Evolutionary conservation across 1,284 basidiomycete species (phyloP).

Genomic region (Cutaneotrichosporon sp.): DNA sequence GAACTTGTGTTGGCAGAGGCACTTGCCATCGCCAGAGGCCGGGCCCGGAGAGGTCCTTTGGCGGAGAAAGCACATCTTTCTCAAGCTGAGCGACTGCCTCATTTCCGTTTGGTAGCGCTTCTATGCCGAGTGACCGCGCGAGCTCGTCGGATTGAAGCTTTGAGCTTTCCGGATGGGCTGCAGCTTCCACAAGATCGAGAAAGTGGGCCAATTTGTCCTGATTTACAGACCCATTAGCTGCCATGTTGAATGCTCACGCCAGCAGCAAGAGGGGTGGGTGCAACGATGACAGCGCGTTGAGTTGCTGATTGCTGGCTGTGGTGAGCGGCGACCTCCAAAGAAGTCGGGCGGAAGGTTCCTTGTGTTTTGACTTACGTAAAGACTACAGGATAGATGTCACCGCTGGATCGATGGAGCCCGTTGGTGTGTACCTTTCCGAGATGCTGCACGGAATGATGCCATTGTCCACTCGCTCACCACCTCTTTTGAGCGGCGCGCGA

Average conservation of each 20-base stretch:
- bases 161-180: conserved; percentile 19
- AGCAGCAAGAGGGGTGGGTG: background rate
- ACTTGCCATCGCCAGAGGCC: conserved; percentile 43
- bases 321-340: background rate
- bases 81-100: conserved; percentile 31
- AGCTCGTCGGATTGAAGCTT: conserved; percentile 30
- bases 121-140: conserved; percentile 31
- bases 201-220: background rate
- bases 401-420: too few species aligned
- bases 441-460: background rate
- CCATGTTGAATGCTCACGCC: background rate
- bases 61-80: conserved; percentile 36
- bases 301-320: background rate
- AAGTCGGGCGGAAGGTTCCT: too few species aligned
- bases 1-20: conserved; percentile 32
- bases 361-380: too few species aligned
- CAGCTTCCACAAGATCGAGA: conserved; percentile 26
- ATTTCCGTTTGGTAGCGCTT: conserved; percentile 19
- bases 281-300: background rate
- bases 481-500: too few species aligned
- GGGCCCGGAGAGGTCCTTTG: conserved; percentile 27
- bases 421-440: too few species aligned
- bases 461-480: background rate
- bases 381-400: too few species aligned
- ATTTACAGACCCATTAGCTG: background rate